Evolutionary conservation across 352 stramenopile genomes (phyloP).

Genomic region (Pythium diclinum): DNA sequence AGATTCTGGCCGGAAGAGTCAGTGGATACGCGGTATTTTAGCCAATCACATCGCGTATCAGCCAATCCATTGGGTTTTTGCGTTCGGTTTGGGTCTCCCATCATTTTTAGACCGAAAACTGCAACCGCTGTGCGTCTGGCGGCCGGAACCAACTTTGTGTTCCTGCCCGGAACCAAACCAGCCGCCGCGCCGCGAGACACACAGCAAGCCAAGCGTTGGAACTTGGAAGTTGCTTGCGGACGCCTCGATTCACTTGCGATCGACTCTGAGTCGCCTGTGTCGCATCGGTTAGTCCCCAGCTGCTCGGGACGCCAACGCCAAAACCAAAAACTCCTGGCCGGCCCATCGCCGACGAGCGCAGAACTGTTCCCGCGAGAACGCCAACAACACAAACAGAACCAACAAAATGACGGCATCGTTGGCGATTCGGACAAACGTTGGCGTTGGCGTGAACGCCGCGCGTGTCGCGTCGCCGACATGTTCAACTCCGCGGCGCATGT

Average conservation of each 20-base stretch:
- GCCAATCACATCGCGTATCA: conserved; percentile 13
- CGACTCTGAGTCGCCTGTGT: background rate
- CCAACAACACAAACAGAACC: background rate
- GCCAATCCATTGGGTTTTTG: background rate
- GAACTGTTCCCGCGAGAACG: background rate
- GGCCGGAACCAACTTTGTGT: background rate
- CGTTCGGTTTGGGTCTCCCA: background rate
- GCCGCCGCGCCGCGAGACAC: background rate
- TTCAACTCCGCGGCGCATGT: conserved; percentile 5
- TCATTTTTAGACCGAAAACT: conserved; percentile 5
- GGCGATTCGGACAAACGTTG: conserved; percentile 1
- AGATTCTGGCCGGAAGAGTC: conserved; percentile 23
- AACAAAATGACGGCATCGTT: background rate
- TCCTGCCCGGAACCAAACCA: background rate
- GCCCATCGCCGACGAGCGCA: background rate
- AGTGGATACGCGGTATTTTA: conserved; percentile 13
- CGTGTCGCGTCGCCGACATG: conserved; percentile 8
- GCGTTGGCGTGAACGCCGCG: conserved; percentile 7
- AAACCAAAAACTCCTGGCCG: background rate
- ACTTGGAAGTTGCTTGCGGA: conserved; percentile 3
- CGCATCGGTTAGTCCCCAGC: conserved; percentile 4
- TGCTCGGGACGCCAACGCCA: background rate
- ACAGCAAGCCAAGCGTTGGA: conserved; percentile 4
- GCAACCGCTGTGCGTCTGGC: background rate
- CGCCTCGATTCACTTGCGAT: background rate